Evolutionary conservation across 371 early-diverging fungal genomes (phyloP).

Genomic region (Choanephora cucurbitarum): DNA sequence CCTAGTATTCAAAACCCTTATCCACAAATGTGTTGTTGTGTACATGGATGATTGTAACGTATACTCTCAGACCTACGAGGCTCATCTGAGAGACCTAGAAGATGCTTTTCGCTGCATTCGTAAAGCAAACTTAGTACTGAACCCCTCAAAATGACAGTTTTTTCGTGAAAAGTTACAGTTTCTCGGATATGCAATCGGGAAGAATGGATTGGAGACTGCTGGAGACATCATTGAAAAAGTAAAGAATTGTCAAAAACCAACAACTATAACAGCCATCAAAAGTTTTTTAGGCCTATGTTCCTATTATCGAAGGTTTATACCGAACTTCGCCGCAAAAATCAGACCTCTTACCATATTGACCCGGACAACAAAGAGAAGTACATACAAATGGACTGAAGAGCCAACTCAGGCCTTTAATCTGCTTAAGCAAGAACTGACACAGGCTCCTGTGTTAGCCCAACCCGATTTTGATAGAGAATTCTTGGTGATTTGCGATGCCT

Average conservation of each 20-base stretch:
- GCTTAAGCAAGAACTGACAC: not conserved
- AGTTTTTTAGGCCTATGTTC: constrained; percentile 3
- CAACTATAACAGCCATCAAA: not conserved
- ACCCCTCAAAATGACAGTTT: constrained; percentile 1
- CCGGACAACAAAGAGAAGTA: not conserved
- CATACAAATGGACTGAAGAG: no score
- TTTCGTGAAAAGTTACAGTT: not conserved
- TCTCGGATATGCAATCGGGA: not conserved
- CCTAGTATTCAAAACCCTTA: constrained; percentile 24
- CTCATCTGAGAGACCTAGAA: not conserved
- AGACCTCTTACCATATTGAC: not conserved
- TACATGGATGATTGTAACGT: constrained; percentile 2
- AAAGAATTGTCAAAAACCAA: not conserved
- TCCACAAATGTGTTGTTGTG: constrained; percentile 3
- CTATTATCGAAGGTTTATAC: constrained; percentile 6
- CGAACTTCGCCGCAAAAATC: constrained; percentile 1
- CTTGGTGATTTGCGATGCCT: not conserved
- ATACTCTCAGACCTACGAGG: not conserved
- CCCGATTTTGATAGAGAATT: constrained; percentile 8
- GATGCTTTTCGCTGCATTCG: constrained; percentile 1
- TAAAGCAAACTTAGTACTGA: not conserved
- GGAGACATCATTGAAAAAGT: constrained; percentile 2
- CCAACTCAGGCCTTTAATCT: not conserved
- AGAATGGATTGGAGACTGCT: not conserved
- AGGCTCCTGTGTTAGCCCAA: not conserved